Evolutionary conservation across 169 alveolate genomes (phyloP), one percentile per base, ranked within the genome.

Genomic region (Cystoisospora suis): DNA sequence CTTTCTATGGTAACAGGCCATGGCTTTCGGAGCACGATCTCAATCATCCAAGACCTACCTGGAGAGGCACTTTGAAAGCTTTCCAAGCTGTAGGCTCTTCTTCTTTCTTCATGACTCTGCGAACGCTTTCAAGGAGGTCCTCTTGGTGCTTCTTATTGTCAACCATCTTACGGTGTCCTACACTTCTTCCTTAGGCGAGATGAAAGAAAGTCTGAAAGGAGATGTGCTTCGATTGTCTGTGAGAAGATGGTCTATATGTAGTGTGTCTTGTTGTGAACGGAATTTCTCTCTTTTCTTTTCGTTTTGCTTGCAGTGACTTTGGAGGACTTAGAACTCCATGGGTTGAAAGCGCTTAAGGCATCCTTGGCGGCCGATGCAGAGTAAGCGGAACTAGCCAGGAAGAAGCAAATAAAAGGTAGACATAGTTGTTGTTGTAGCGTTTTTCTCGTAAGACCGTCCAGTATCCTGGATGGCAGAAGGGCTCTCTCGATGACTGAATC

Each of bases 11-110:
- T 0, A n/a, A n/a, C 93, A 96, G 96, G 98, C 99, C 32, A 94
- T 97, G 94, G 99, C 99, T 27, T 97, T 98, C 86, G 99, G 99
- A 61, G 97, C 99, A 27, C 95, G 99, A 79, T 97, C 98, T n/a
- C 99, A 98, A 94, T 96, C 99, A 23, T 98, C 99, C 34, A 98
- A 97, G 95, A 98, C 99, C 17, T 98, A 98, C 96, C 94, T 98
- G 47, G 99, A 98, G 95, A 97, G 97, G 87, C 95, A 98, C 95
- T 96, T 95, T 83, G 97, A 96, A 59, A 83, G 93, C 56, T 98
- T 98, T 93, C 94, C 96, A 56, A 88, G 93, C n/a, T 90, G 95
- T 53, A 96, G 96, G 61, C 34, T 42, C 44, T 17, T n/a, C 34
- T n/a, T n/a, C n/a, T n/a, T n/a, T n/a, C n/a, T n/a, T n/a, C n/a